These are phyloP conservation scores for Peronosclerospora sorghi DNA, from an alignment of 352 stramenopile species.

Conservation along the genomic window DNA sequence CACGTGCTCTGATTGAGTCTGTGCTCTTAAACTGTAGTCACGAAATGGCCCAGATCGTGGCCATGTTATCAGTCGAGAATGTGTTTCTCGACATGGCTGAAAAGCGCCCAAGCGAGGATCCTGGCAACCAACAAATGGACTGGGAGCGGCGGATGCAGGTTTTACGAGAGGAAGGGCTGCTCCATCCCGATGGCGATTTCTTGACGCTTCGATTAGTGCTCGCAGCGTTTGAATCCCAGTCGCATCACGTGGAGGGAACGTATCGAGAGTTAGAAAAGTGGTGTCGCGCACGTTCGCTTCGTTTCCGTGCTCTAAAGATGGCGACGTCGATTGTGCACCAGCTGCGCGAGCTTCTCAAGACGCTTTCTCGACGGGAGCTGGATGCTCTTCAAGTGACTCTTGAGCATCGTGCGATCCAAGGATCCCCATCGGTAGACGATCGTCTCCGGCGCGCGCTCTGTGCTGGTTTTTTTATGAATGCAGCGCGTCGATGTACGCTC, in stretches of 20 bases:
- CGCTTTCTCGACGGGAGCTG: slow-evolving; percentile 22
- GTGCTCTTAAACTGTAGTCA: slow-evolving; percentile 39
- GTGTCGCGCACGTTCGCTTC: slow-evolving; percentile 42
- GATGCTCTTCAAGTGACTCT: slow-evolving; percentile 9
- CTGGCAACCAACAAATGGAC: slow-evolving; percentile 10
- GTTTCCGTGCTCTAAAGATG: slow-evolving; percentile 40
- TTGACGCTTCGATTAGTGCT: slow-evolving; percentile 41
- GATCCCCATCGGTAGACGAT: slow-evolving; percentile 13
- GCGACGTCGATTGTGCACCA: slow-evolving; percentile 42
- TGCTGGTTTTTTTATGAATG: slow-evolving; percentile 62
- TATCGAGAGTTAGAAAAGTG: slow-evolving; percentile 26
- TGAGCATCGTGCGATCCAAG: not conserved
- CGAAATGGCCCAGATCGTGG: slow-evolving; percentile 60
- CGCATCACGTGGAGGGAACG: slow-evolving; percentile 4
- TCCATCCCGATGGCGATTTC: slow-evolving; percentile 47
- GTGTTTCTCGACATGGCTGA: slow-evolving; percentile 37
- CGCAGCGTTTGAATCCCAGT: slow-evolving; percentile 24
- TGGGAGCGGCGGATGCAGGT: slow-evolving; percentile 34
- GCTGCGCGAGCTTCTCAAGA: slow-evolving; percentile 42
- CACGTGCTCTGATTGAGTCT: slow-evolving; percentile 51
- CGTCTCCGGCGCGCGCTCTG: slow-evolving; percentile 37
- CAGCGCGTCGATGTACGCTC: slow-evolving; percentile 39
- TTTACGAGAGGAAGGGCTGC: slow-evolving; percentile 29
- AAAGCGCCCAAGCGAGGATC: slow-evolving; percentile 4
- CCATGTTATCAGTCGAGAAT: slow-evolving; percentile 80